Evolutionary conservation across 2,329 filamentous ascomycete species (phyloP).

Genomic region (Clonostachys rosea): DNA sequence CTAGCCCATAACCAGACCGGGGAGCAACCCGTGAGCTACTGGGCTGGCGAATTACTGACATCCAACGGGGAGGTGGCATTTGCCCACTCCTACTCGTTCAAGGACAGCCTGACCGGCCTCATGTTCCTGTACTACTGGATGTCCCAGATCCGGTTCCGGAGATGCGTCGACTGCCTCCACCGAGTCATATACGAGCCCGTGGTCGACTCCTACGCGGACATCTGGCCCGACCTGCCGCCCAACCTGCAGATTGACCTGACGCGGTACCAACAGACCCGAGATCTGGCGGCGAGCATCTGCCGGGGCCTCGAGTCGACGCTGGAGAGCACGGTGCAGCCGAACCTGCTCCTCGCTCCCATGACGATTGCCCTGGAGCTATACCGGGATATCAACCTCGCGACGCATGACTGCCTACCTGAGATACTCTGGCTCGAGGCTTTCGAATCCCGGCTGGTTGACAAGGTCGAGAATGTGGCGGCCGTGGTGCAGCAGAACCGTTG

Average conservation of each 20-base stretch:
- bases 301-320: slow-evolving; percentile 44
- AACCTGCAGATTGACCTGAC: slow-evolving; percentile 26
- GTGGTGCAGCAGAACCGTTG: slow-evolving; percentile 31
- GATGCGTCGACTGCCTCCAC: slow-evolving; percentile 40
- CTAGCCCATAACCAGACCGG: slow-evolving; percentile 11
- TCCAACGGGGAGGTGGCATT: slow-evolving; percentile 33
- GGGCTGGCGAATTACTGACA: slow-evolving; percentile 23
- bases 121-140: slow-evolving; percentile 51
- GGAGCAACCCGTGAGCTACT: slow-evolving; percentile 27
- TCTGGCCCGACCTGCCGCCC: slow-evolving; percentile 30
- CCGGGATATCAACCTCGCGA: slow-evolving; percentile 26
- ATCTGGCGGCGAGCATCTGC: slow-evolving; percentile 44
- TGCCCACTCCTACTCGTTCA: slow-evolving; percentile 36
- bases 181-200: slow-evolving; percentile 36
- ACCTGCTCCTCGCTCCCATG: slow-evolving; percentile 37
- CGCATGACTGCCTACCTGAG: slow-evolving; percentile 35
- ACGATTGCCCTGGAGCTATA: slow-evolving; percentile 36
- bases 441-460: slow-evolving; percentile 25
- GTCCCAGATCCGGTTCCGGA: slow-evolving; percentile 41
- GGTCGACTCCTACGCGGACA: slow-evolving; percentile 29
- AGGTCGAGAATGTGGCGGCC: slow-evolving; percentile 33
- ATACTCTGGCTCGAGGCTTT: slow-evolving; percentile 43
- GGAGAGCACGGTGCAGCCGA: slow-evolving; percentile 35
- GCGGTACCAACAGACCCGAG: slow-evolving; percentile 35
- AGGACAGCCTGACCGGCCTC: slow-evolving; percentile 34